A percentile compares a stretch with the other conserved stretches of the same genome.
These are phyloP conservation scores for Eremochloa ophiuroides DNA, from an alignment of 176 grass and related monocot species.

Conservation along the genomic window DNA sequence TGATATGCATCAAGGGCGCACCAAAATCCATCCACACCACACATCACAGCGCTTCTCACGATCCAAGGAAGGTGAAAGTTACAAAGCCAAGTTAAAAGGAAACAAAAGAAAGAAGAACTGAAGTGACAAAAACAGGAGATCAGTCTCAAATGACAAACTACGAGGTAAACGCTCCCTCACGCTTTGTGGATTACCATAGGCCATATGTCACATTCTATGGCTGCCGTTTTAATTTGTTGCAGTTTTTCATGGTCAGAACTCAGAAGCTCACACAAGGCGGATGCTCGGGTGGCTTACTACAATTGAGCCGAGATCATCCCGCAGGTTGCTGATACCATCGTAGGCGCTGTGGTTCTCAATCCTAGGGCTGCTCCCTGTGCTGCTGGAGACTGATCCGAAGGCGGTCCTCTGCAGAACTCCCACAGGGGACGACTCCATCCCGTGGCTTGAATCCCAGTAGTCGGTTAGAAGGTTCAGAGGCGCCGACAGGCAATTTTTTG, in stretches of 20 bases:
- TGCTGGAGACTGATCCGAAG: constrained; percentile 74
- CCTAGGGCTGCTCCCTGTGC: constrained; percentile 86
- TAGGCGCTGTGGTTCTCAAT: constrained; percentile 56
- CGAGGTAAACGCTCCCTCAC: constrained; percentile 14
- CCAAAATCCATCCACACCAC: constrained; percentile 37
- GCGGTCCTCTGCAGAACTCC: constrained; percentile 81
- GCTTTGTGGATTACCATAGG: constrained; percentile 4
- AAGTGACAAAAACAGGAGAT: constrained; percentile 17
- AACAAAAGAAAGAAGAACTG: not conserved
- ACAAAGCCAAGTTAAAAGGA: constrained; percentile 17
- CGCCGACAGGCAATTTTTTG: constrained; percentile 19
- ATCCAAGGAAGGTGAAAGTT: constrained; percentile 31
- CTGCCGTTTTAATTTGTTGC: constrained; percentile 30
- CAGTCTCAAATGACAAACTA: constrained; percentile 31
- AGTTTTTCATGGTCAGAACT: not conserved
- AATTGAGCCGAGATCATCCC: constrained; percentile 68
- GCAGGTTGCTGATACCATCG: constrained; percentile 35
- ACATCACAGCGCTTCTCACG: constrained; percentile 15
- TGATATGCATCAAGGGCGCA: not conserved
- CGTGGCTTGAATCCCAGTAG: constrained; percentile 57
- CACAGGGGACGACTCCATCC: constrained; percentile 59
- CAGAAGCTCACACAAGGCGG: constrained; percentile 46
- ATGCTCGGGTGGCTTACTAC: constrained; percentile 75
- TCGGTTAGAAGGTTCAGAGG: constrained; percentile 56
- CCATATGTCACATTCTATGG: not conserved